Percentiles rank a stretch among this genome's conserved stretches.
Evolutionary conservation across 495 filamentous ascomycete species (phyloP).

Genomic region (Clohesyomyces aquaticus): DNA sequence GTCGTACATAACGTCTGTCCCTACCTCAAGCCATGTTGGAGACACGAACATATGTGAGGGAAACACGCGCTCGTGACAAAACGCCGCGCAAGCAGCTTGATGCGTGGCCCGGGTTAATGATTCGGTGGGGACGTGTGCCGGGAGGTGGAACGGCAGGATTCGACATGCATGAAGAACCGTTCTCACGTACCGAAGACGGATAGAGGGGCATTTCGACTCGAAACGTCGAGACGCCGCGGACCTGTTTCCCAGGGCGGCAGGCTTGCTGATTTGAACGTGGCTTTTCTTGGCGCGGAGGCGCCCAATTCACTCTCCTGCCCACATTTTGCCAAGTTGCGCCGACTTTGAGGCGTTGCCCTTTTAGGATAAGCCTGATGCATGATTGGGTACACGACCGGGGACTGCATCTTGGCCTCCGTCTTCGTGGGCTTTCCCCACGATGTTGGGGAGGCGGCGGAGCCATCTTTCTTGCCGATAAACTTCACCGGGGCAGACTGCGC

Average conservation of each 20-base stretch:
- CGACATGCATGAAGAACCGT: conserved; percentile 1
- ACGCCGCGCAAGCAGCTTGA: too few relatives aligned
- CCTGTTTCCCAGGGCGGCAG: background rate
- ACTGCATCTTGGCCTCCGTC: background rate
- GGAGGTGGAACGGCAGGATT: background rate
- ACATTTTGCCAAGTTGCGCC: background rate
- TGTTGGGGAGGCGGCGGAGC: background rate
- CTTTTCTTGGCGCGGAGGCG: conserved; percentile 2
- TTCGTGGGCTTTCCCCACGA: background rate
- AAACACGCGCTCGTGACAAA: too few relatives aligned
- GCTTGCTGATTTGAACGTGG: background rate
- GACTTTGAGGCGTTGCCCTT: background rate
- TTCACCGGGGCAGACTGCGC: too few relatives aligned
- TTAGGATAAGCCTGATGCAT: background rate
- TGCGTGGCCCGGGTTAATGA: background rate
- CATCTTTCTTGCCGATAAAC: background rate
- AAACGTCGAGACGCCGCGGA: background rate
- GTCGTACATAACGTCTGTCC: too few relatives aligned
- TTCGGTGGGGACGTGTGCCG: background rate
- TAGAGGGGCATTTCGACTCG: background rate
- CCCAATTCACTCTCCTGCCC: background rate
- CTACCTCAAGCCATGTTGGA: too few relatives aligned
- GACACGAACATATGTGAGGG: too few relatives aligned
- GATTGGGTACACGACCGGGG: background rate
- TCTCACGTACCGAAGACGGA: conserved; percentile 9